Conservation (phyloP, 1,139 yeast genomes). For the Ashbya aceris region DNA sequence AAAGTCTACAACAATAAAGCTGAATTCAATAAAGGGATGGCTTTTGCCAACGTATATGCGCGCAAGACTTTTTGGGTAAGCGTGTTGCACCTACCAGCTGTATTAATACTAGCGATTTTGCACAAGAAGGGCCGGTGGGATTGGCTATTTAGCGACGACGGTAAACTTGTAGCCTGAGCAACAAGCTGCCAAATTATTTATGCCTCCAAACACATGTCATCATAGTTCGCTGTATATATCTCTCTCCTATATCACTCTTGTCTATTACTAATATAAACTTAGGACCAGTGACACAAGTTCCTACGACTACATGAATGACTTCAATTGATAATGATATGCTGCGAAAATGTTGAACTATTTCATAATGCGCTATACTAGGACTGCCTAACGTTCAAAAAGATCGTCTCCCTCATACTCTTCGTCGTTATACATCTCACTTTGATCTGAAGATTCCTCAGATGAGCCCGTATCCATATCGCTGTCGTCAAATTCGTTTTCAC, state of each 20-base stretch:
- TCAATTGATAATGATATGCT: no score
- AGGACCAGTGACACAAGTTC: no score
- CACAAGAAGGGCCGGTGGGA: constrained; percentile 97
- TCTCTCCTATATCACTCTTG: not conserved
- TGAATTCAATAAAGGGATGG: constrained; percentile 47
- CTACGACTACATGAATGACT: no score
- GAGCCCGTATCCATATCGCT: constrained; percentile 21
- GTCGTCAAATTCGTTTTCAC: constrained; percentile 32
- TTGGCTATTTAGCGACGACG: constrained; percentile 37
- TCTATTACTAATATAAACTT: not conserved
- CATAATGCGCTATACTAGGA: no score
- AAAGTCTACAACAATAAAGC: constrained; percentile 26
- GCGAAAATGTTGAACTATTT: no score
- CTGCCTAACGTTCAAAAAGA: constrained; percentile 37
- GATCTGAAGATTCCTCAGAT: constrained; percentile 25
- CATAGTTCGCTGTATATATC: not conserved
- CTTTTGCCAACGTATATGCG: constrained; percentile 57
- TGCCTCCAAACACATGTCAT: not conserved
- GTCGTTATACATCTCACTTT: constrained; percentile 42
- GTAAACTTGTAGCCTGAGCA: not conserved
- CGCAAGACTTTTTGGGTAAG: constrained; percentile 89
- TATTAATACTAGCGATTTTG: constrained; percentile 80
- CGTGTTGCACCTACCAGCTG: constrained; percentile 88
- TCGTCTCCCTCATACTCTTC: constrained; percentile 32
- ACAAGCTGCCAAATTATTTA: no score